phyloP scores from a whole-genome alignment of 345 rosid genomes.

The Reutealis trisperma region DNA sequence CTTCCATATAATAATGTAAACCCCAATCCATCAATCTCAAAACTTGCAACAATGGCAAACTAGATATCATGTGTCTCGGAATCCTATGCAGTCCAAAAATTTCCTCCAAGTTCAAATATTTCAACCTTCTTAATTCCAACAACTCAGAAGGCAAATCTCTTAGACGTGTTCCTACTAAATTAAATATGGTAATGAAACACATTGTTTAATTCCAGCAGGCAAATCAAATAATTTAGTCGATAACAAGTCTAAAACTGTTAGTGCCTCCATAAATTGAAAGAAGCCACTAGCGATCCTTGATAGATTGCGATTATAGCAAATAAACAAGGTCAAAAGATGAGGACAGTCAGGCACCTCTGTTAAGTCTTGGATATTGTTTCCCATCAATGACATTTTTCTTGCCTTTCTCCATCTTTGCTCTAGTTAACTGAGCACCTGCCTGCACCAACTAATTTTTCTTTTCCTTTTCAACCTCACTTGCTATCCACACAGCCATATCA shows the following conservation, averaged over 20 bases:
- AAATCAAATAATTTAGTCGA: background rate
- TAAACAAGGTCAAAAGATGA: conserved; percentile 33
- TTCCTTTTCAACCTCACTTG: conserved; percentile 2
- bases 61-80: too few species aligned
- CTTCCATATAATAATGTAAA: too few species aligned
- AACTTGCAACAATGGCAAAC: too few species aligned
- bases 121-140: too few species aligned
- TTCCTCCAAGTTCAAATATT: too few species aligned
- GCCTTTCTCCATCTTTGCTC: conserved; percentile 20
- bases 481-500: conserved; percentile 46
- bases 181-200: conserved; percentile 9
- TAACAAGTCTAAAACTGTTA: conserved; percentile 13
- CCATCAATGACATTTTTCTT: conserved; percentile 35
- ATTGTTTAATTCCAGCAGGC: background rate
- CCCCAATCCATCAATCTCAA: too few species aligned
- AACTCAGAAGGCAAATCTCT: background rate
- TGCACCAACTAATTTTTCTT: conserved; percentile 19
- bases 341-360: conserved; percentile 14
- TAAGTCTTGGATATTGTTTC: conserved; percentile 20
- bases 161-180: background rate
- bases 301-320: background rate
- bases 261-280: background rate
- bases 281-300: background rate
- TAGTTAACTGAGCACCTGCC: conserved; percentile 5
- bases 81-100: too few species aligned